Evolutionary conservation across 1,139 yeast genomes (phyloP), one percentile per base, ranked within the genome.

Genomic region (Pichia sp.): DNA sequence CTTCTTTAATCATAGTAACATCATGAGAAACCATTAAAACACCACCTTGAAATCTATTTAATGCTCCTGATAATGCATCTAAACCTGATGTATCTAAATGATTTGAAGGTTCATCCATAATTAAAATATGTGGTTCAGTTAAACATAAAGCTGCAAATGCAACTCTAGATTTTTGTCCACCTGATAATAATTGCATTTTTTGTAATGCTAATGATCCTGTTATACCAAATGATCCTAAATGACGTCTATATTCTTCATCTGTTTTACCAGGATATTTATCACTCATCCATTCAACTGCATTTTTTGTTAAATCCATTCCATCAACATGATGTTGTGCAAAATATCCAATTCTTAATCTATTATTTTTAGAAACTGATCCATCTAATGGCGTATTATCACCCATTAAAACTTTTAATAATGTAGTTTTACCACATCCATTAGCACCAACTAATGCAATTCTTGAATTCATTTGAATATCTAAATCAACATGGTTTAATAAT

Each of bases 271-370:
- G 98, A 73, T 75, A 88, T 5, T 86, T 78, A 54, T 78, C 75
- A 7, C 96, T 84, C 89, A 92, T 80, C 97, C 97, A 92, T 48
- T 85, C 83, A 7, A 92, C 97, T 0, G 98, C 97, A 50, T 89
- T 85, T 45, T 81, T 71, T n/a, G 69, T 74, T 58, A 90, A 72
- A 63, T 92, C 98, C 96, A 92, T 87, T n/a, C 92, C 85, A 63
- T 92, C 99, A 56, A 92, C 95, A 63, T 92, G 98, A 66, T 92
- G 98, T 71, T 92, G 99, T n/a, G 99, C 97, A 72, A 92, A 92
- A 68, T 94, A 94, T 26, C 96, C 98, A 46, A 92, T 85, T 69
- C 98, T 79, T 58, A 92, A 72, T 60, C 97, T 78, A 39, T 95
- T 86, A 62, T 92, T 90, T 56, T 81, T 78, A 33, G 86, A 76